Evolutionary conservation across 2,329 filamentous ascomycete species (phyloP).

Genomic region (Trichoderma semiorbis): DNA sequence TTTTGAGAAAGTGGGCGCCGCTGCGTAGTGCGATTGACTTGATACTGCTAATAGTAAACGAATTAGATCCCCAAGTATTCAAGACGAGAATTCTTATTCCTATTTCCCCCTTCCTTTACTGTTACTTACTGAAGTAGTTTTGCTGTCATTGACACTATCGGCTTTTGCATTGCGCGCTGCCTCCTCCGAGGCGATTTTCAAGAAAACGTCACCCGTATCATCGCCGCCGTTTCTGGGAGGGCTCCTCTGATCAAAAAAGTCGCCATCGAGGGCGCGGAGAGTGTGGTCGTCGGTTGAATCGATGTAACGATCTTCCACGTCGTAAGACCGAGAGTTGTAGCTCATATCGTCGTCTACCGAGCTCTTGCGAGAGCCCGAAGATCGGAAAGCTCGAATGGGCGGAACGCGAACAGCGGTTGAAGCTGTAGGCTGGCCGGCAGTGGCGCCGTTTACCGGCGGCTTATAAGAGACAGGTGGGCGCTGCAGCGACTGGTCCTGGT

Average conservation of each 20-base stretch:
- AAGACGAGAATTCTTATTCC: background rate
- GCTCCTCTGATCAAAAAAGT: slow-evolving; percentile 20
- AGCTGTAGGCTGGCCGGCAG: slow-evolving; percentile 31
- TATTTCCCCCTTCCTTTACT: too few relatives aligned
- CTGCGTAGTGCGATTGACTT: slow-evolving; percentile 44
- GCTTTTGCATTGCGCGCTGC: slow-evolving; percentile 37
- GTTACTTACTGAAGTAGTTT: slow-evolving; percentile 32
- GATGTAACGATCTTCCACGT: slow-evolving; percentile 41
- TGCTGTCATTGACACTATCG: slow-evolving; percentile 32
- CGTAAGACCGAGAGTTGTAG: slow-evolving; percentile 41
- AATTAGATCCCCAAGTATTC: background rate
- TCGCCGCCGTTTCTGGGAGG: slow-evolving; percentile 40
- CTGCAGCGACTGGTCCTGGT: slow-evolving; percentile 37
- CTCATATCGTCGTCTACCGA: slow-evolving; percentile 53
- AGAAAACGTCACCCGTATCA: slow-evolving; percentile 56
- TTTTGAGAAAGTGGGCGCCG: slow-evolving; percentile 53
- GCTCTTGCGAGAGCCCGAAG: slow-evolving; percentile 55
- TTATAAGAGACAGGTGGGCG: slow-evolving; percentile 51
- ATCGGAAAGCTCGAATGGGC: slow-evolving; percentile 55
- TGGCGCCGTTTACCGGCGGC: slow-evolving; percentile 29
- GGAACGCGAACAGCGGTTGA: slow-evolving; percentile 38
- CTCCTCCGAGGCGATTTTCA: slow-evolving; percentile 57
- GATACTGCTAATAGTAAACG: slow-evolving; percentile 38
- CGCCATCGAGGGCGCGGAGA: slow-evolving; percentile 50
- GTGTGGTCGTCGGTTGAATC: slow-evolving; percentile 49